Base-by-base conservation (phyloP, 2,329 filamentous ascomycete species). In the Phialophora expanda region DNA sequence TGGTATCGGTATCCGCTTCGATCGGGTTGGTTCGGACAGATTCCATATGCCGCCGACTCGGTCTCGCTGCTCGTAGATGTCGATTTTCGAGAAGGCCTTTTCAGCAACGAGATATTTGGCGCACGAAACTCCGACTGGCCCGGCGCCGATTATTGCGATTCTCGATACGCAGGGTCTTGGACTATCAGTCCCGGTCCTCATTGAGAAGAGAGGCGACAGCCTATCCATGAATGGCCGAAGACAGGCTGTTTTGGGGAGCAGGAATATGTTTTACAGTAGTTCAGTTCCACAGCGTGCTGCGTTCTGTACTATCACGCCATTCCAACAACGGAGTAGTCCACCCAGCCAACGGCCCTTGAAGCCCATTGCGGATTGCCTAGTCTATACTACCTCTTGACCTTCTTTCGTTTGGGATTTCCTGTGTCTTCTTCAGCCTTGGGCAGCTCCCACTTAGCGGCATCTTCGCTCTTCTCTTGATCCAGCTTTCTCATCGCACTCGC, bases 1-100 rank as follows among this genome's bases (percentile, higher is more conserved):
- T 28, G 87, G 85, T n/a, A 87, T 87, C 74, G 93, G 90, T 7
- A 93, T 92, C 55, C 71, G 83, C 71, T 74, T 73, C 59, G 56
- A 74, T 22, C 50, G 84, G 66, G 74, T 80, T 68, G 75, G 82
- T 74, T 53, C 78, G 62, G 77, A 83, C 78, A 30, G 93, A 73
- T 92, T 90, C 94, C 94, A 98, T 9, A 95, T 86, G 1, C 95
- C 94, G 64, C 93, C 94, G 6, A 90, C 85, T 56, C 86, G 84
- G 53, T 84, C 81, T 70, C 92, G 88, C 77, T 97, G 92, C 78
- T 98, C 95, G 73, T 90, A 96, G 46, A 97, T 78, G 66, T 88
- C 86, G 66, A 98, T 88, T 32, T 82, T 84, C 12, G 87, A 79
- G 73, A 95, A 95, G 1, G 75, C 81, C 74, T 83, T 89, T 72